These are phyloP conservation scores for Diaporthe amygdali DNA, from an alignment of 2,329 filamentous ascomycete species.

Conservation along the genomic window DNA sequence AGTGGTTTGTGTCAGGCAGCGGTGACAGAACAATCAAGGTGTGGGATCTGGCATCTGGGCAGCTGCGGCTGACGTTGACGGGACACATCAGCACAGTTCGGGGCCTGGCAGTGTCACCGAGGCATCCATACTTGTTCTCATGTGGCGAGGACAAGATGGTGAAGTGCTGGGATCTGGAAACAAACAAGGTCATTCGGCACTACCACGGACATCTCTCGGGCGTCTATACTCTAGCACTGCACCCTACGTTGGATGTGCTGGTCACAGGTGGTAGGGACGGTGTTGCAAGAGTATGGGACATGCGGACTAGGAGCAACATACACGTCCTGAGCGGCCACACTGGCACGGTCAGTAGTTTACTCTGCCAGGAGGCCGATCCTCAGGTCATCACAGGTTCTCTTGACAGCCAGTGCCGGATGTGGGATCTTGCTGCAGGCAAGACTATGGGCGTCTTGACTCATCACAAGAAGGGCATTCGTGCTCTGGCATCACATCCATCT, in stretches of 20 bases:
- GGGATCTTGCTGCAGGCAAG: conserved; percentile 96
- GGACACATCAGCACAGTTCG: conserved; percentile 94
- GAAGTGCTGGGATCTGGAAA: conserved; percentile 99
- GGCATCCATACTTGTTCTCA: conserved; percentile 96
- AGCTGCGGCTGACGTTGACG: conserved; percentile 83
- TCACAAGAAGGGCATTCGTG: conserved; percentile 96
- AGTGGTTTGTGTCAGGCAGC: conserved; percentile 96
- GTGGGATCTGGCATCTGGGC: conserved; percentile 91
- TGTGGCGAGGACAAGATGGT: conserved; percentile 99
- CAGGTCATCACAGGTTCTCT: conserved; percentile 94
- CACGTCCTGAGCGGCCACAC: conserved; percentile 93
- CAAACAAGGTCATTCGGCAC: conserved; percentile 98
- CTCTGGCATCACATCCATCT: conserved; percentile 81
- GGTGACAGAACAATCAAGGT: conserved; percentile 98
- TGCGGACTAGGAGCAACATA: conserved; percentile 94
- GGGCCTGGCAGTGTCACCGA: conserved; percentile 87
- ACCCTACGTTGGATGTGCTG: conserved; percentile 92
- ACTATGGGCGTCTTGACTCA: conserved; percentile 95
- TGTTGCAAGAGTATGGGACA: conserved; percentile 96
- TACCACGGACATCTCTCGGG: conserved; percentile 97
- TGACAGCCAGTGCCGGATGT: conserved; percentile 88
- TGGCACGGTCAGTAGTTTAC: conserved; percentile 84
- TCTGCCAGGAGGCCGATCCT: conserved; percentile 94
- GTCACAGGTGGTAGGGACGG: conserved; percentile 95
- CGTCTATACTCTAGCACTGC: conserved; percentile 91